phyloP scores from a whole-genome alignment of 306 rosid species.

The Morella rubra region DNA sequence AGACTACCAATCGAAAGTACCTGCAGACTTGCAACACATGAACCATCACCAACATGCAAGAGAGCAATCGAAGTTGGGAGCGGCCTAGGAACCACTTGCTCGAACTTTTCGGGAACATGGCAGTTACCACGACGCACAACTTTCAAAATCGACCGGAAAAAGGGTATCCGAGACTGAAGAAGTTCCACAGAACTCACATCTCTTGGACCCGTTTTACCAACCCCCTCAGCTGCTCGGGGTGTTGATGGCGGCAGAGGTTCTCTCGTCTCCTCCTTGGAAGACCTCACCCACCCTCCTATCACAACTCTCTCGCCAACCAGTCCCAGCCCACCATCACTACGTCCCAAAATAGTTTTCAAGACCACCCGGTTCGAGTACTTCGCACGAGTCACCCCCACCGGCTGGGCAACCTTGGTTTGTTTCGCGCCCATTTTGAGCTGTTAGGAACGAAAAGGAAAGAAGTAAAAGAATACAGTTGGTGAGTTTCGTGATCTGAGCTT shows the following conservation, averaged over 20 bases:
- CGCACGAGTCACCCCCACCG: slow-evolving; percentile 1
- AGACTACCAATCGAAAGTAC: slow-evolving; percentile 22
- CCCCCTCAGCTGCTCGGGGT: neutral
- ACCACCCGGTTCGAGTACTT: slow-evolving; percentile 69
- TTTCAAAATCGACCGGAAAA: slow-evolving; percentile 52
- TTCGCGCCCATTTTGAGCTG: slow-evolving; percentile 36
- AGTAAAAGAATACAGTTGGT: slow-evolving; percentile 3
- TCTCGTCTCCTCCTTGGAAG: slow-evolving; percentile 55
- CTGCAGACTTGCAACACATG: slow-evolving; percentile 72
- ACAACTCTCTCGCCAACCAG: slow-evolving; percentile 47
- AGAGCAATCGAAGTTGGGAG: slow-evolving; percentile 46
- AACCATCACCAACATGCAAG: slow-evolving; percentile 73
- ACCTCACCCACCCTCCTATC: slow-evolving; percentile 90
- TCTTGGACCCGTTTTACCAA: neutral
- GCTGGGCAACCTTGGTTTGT: slow-evolving; percentile 1
- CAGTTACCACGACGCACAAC: slow-evolving; percentile 43
- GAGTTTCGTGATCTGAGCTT: neutral
- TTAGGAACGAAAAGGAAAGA: slow-evolving; percentile 5
- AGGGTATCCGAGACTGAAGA: slow-evolving; percentile 69
- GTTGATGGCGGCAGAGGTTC: neutral
- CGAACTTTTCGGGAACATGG: slow-evolving; percentile 38
- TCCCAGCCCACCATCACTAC: slow-evolving; percentile 32
- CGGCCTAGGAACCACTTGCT: slow-evolving; percentile 28
- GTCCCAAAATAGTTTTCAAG: slow-evolving; percentile 49
- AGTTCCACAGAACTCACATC: slow-evolving; percentile 68